Base-by-base conservation (phyloP, 306 rosid genomes). In the Castanea mollissima region DNA sequence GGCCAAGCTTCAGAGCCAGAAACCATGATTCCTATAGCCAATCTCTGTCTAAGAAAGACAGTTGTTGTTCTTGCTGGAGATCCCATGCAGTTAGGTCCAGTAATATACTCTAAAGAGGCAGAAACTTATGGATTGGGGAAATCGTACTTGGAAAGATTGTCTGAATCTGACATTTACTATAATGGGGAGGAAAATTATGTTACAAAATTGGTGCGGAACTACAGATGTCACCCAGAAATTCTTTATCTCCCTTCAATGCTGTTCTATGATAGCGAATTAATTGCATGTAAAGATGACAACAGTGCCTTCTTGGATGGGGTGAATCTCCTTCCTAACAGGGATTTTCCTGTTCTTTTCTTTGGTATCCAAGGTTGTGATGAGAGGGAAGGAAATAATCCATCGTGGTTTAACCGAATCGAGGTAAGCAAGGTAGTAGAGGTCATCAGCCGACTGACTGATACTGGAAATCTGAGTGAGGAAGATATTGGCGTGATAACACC, bases 1-100 rank as follows among this genome's bases (percentile, higher is more conserved):
- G 97, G 97, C 84, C 99, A 95, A 81, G 99, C 99, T 79, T 95
- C 99, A 15, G 97, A 95, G 86, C 96, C 98, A 62, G 98, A 95
- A 82, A 90, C 92, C 72, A 81, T 95, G 91, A 86, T 93, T 74
- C 92, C 99, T 16, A 69, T 95, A 69, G 86, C 98, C 19, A 88
- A 85, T 76, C 87, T 91, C 78, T 89, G 89, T 89, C 71, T 46
- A 35, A 82, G 71, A 86, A 82, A 80, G 3, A 93, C 99, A 41
- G 98, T 91, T 59, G 96, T 95, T 55, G 85, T 95, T 88, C 91
- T 95, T 68, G 99, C 99, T 79, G 99, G 99, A 73, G 98, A 95
- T 71, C 99, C 95, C 4, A 82, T 87, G 92, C 99, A 95, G 73
- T 88, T 95, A 82, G 99, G 99, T 76, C 99, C 99, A 3, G 94